These are phyloP conservation scores for Davidsoniella virescens DNA, from an alignment of 2,329 filamentous ascomycete species.

Conservation along the genomic window DNA sequence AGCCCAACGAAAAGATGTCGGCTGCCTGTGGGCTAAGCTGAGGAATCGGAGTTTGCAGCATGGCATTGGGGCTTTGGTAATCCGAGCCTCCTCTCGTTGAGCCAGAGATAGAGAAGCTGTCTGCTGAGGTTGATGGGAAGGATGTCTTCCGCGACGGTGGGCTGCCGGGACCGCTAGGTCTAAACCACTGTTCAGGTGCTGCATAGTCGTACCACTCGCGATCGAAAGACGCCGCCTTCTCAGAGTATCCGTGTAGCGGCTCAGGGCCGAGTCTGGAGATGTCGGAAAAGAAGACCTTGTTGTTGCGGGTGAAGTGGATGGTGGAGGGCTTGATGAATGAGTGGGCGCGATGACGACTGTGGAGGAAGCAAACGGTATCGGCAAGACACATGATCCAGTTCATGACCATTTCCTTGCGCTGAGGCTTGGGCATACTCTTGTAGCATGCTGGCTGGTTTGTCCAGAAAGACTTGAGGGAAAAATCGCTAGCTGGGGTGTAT, in stretches of 20 bases:
- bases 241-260: slow-evolving; percentile 25
- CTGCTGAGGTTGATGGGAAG: slow-evolving; percentile 22
- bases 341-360: slow-evolving; percentile 47
- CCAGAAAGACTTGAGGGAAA: slow-evolving; percentile 51
- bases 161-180: slow-evolving; percentile 22
- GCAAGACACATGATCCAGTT: slow-evolving; percentile 63
- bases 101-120: slow-evolving; percentile 23
- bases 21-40: slow-evolving; percentile 39
- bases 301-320: slow-evolving; percentile 47
- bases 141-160: slow-evolving; percentile 18
- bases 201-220: slow-evolving; percentile 58
- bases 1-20: slow-evolving; percentile 59
- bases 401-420: slow-evolving; percentile 42
- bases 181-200: slow-evolving; percentile 49
- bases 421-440: slow-evolving; percentile 43
- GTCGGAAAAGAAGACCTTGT: slow-evolving; percentile 52
- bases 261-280: slow-evolving; percentile 33
- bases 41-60: slow-evolving; percentile 24
- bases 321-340: slow-evolving; percentile 56
- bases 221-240: slow-evolving; percentile 36
- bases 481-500: slow-evolving; percentile 49
- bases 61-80: slow-evolving; percentile 18
- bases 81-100: slow-evolving; percentile 11
- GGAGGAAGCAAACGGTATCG: slow-evolving; percentile 51
- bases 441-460: slow-evolving; percentile 44